Percentiles rank a stretch among this genome's conserved stretches.
Conservation (phyloP, 2,329 filamentous ascomycete species). For the Penicillium sp. region DNA sequence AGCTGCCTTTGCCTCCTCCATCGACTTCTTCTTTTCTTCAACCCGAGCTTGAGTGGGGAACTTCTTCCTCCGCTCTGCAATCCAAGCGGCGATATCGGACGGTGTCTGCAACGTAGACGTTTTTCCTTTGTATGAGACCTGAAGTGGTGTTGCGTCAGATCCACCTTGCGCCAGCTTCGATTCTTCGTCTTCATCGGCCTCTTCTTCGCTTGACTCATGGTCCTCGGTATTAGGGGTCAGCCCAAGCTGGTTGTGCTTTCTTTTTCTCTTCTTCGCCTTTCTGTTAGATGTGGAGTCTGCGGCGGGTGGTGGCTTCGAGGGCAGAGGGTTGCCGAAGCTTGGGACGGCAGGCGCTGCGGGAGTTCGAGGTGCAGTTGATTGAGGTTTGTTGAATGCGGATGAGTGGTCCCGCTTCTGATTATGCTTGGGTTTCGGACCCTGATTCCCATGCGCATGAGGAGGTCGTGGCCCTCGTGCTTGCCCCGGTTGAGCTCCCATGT, state of each 20-base stretch:
- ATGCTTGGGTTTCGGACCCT: slow-evolving; percentile 25
- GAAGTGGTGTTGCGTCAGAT: slow-evolving; percentile 32
- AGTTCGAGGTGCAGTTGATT: slow-evolving; percentile 28
- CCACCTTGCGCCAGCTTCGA: slow-evolving; percentile 35
- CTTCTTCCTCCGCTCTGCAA: slow-evolving; percentile 73
- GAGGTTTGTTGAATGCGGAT: slow-evolving; percentile 38
- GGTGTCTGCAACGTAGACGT: slow-evolving; percentile 53
- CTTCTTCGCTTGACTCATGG: slow-evolving; percentile 47
- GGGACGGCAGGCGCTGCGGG: slow-evolving; percentile 46
- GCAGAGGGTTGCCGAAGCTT: slow-evolving; percentile 45
- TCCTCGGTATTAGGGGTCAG: slow-evolving; percentile 47
- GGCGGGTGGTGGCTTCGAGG: slow-evolving; percentile 42
- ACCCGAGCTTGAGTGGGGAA: slow-evolving; percentile 74
- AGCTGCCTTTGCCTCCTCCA: slow-evolving; percentile 60
- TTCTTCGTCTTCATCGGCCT: slow-evolving; percentile 42
- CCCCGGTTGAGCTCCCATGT: slow-evolving; percentile 36
- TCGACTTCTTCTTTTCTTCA: slow-evolving; percentile 61
- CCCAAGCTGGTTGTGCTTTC: slow-evolving; percentile 48
- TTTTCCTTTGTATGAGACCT: slow-evolving; percentile 58
- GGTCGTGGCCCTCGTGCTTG: slow-evolving; percentile 26
- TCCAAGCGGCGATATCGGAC: slow-evolving; percentile 74
- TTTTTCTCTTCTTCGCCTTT: slow-evolving; percentile 43
- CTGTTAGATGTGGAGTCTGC: slow-evolving; percentile 28
- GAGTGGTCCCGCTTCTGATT: slow-evolving; percentile 39
- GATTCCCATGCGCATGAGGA: slow-evolving; percentile 24